phyloP scores from a whole-genome alignment of 176 grass and related monocot species.

The Pontederia crassipes region DNA sequence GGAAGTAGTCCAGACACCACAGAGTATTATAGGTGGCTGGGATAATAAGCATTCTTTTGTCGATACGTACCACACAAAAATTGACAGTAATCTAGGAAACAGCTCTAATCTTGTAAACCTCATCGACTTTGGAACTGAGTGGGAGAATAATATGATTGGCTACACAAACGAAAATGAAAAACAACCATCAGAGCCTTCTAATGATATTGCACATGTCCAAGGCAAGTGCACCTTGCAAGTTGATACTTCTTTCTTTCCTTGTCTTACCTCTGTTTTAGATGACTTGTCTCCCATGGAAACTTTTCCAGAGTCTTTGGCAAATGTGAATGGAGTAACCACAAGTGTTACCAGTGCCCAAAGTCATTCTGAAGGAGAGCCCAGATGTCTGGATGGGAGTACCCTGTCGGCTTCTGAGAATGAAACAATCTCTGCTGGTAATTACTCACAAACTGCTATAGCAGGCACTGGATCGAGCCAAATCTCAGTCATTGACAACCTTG shows the following conservation, averaged over 20 bases:
- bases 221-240: not conserved
- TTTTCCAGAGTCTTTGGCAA: not conserved
- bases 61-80: too few species aligned
- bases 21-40: too few species aligned
- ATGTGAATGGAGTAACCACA: conserved; percentile 10
- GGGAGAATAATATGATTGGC: not conserved
- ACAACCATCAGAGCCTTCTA: not conserved
- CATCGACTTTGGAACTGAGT: not conserved
- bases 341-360: not conserved
- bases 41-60: too few species aligned
- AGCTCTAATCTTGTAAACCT: not conserved
- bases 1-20: too few species aligned
- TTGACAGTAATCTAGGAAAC: too few species aligned
- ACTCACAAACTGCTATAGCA: conserved; percentile 21
- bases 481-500: conserved; percentile 31
- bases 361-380: conserved; percentile 2
- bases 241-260: not conserved
- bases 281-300: too few species aligned
- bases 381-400: conserved; percentile 9
- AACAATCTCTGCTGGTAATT: conserved; percentile 28
- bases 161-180: not conserved
- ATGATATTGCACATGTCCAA: not conserved
- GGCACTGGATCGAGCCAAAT: conserved; percentile 39
- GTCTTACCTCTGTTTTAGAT: not conserved
- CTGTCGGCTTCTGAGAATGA: conserved; percentile 17